phyloP scores from a whole-genome alignment of 345 rosid genomes.

The Hibiscus tridactylites region DNA sequence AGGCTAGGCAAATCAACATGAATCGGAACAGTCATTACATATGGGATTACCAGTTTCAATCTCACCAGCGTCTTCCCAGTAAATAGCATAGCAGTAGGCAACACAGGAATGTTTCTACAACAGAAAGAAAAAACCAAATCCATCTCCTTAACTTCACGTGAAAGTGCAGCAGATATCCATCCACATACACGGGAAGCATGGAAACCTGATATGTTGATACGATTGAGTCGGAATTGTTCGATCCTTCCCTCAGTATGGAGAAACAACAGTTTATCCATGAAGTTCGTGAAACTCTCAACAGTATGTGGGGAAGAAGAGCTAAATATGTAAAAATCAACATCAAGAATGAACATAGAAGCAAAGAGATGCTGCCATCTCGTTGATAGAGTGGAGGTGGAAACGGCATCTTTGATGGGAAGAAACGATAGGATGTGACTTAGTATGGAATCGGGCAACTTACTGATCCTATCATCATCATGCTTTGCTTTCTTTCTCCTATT shows the following conservation, averaged over 20 bases:
- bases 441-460: neutral
- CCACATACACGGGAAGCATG: neutral
- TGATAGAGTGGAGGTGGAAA: neutral
- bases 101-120: too few relatives aligned
- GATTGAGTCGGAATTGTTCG: too few relatives aligned
- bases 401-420: neutral
- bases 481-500: neutral
- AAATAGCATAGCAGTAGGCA: neutral
- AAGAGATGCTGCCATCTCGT: neutral
- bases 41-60: neutral
- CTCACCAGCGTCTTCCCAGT: neutral
- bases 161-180: neutral
- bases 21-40: neutral
- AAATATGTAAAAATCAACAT: neutral
- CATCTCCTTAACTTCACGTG: neutral
- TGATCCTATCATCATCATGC: neutral
- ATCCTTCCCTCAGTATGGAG: neutral
- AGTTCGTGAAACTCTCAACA: neutral
- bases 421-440: neutral
- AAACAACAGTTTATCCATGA: neutral
- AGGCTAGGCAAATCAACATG: neutral
- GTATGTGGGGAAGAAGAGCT: neutral
- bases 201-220: neutral
- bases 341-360: neutral
- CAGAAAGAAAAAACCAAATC: neutral